phyloP scores from a whole-genome alignment of 2,329 filamentous ascomycete species.

The Diaporthe nobilis region DNA sequence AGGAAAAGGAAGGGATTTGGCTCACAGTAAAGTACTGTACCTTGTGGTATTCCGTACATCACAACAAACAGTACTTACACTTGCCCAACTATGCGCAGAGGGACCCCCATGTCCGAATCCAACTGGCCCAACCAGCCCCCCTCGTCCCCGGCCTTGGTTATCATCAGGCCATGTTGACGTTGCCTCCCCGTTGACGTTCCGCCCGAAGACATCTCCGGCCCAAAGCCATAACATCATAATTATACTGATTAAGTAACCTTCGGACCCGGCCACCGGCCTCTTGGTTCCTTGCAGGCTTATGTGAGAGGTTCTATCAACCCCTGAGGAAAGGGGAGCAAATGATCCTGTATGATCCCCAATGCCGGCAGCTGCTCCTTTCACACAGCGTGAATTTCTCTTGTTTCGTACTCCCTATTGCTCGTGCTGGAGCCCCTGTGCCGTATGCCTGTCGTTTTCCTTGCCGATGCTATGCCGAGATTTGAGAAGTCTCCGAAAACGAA shows the following conservation, averaged over 20 bases:
- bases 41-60: not conserved
- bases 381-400: not conserved
- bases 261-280: conserved; percentile 18
- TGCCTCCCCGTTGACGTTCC: conserved; percentile 17
- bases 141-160: conserved; percentile 8
- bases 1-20: not conserved
- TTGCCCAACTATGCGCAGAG: not conserved
- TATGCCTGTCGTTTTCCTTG: not conserved
- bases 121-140: not conserved
- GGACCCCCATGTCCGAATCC: conserved; percentile 2
- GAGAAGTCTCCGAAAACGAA: conserved; percentile 2
- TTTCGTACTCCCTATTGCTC: not conserved
- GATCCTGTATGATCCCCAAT: conserved; percentile 18
- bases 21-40: conserved; percentile 4
- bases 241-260: conserved; percentile 15
- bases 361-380: conserved; percentile 14
- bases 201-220: conserved; percentile 23
- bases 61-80: not conserved
- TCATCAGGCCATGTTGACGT: conserved; percentile 32
- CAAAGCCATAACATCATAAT: conserved; percentile 13
- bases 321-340: conserved; percentile 10
- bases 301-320: conserved; percentile 20
- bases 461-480: conserved; percentile 20
- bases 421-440: not conserved
- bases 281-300: conserved; percentile 30